A percentile compares a stretch with the other conserved stretches of the same genome.
phyloP scores from a whole-genome alignment of 164 flowering plant genomes.

The Platanus orientalis region DNA sequence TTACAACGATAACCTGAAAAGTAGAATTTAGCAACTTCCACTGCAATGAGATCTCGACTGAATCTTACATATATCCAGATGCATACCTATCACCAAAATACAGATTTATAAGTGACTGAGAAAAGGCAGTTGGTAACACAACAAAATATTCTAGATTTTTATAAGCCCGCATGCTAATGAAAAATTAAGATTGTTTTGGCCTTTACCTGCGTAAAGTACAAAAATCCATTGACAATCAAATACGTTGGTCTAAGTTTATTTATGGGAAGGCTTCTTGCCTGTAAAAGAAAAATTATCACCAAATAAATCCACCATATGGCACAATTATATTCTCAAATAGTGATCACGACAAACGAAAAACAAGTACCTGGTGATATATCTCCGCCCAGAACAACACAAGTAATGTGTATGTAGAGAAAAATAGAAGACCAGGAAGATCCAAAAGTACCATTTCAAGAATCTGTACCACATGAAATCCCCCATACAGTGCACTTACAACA shows the following conservation, averaged over 20 bases:
- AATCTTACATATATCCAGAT: conserved; percentile 52
- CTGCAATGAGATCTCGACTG: conserved; percentile 26
- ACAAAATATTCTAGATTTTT: background rate
- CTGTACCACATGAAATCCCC: conserved; percentile 16
- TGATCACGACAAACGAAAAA: background rate
- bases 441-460: conserved; percentile 50
- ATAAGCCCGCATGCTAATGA: background rate
- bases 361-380: conserved; percentile 78
- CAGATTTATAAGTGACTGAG: background rate
- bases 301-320: background rate
- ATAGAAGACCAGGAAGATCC: conserved; percentile 75
- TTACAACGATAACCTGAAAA: conserved; percentile 44
- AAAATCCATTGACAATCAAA: conserved; percentile 44
- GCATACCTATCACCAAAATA: conserved; percentile 36
- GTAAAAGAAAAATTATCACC: conserved; percentile 9
- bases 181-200: background rate
- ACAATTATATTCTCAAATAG: background rate
- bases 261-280: conserved; percentile 78
- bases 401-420: conserved; percentile 82
- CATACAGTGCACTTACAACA: background rate
- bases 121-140: background rate
- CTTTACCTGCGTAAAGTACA: conserved; percentile 63
- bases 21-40: conserved; percentile 53
- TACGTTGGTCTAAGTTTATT: conserved; percentile 68
- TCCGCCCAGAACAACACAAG: conserved; percentile 95